A percentile compares a stretch with the other conserved stretches of the same genome.
Evolutionary conservation across 2,329 filamentous ascomycete genomes (phyloP).

Genomic region (Torrubiellomyces zombiae): DNA sequence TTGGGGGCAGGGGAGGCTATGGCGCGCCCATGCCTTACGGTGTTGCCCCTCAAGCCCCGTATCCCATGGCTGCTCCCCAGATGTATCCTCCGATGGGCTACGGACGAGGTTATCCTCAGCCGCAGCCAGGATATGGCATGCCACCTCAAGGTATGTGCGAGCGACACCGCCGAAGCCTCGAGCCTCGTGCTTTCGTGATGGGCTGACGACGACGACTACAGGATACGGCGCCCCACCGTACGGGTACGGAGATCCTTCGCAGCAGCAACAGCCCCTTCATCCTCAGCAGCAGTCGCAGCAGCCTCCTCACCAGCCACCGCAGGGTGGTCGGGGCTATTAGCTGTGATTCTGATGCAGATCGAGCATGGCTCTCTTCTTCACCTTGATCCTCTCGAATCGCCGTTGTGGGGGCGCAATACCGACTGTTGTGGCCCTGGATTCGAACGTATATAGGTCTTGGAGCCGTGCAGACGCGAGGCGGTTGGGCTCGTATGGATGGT

Average conservation of each 20-base stretch:
- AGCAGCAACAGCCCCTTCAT: slow-evolving; percentile 6
- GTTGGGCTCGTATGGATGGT: no score
- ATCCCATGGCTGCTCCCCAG: slow-evolving; percentile 16
- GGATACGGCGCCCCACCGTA: slow-evolving; percentile 24
- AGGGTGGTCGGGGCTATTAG: slow-evolving; percentile 10
- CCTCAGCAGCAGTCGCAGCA: slow-evolving; percentile 5
- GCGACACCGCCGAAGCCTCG: background rate
- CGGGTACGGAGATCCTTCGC: slow-evolving; percentile 20
- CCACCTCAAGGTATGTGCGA: slow-evolving; percentile 29
- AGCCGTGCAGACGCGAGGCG: no score
- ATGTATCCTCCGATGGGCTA: slow-evolving; percentile 21
- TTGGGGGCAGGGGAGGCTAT: slow-evolving; percentile 29
- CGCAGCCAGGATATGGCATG: slow-evolving; percentile 17
- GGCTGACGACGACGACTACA: slow-evolving; percentile 8
- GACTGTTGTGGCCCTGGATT: no score
- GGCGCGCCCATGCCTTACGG: slow-evolving; percentile 22
- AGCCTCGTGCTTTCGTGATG: no score
- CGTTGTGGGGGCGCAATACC: slow-evolving; percentile 1
- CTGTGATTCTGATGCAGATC: no score
- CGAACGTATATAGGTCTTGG: no score
- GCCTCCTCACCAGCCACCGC: slow-evolving; percentile 6
- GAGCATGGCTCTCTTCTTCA: no score
- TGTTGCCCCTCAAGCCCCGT: slow-evolving; percentile 19
- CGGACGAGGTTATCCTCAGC: slow-evolving; percentile 20
- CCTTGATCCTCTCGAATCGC: no score